A percentile compares a stretch with the other conserved stretches of the same genome.
Evolutionary conservation across 139 green algal species (phyloP).

Genomic region (Zygnema cylindricum): DNA sequence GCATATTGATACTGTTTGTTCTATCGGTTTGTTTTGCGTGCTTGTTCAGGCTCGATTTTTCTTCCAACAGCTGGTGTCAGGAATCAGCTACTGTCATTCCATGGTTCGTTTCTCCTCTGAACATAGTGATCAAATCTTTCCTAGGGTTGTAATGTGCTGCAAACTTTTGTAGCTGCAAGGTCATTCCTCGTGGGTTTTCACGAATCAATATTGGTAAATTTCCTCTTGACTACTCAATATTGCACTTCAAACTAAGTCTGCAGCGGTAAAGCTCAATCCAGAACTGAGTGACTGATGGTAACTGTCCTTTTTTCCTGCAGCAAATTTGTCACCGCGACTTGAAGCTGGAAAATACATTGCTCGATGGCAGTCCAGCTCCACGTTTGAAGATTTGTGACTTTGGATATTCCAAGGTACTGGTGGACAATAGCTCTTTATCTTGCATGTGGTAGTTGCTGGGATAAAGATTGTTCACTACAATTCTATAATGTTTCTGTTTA

Average conservation of each 20-base stretch:
- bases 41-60: conserved; percentile 85
- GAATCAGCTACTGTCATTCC: conserved; percentile 94
- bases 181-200: not conserved
- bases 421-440: too few species aligned
- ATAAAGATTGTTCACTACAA: not conserved
- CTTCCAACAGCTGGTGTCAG: conserved; percentile 97
- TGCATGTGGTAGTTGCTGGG: not conserved
- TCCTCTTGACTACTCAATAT: too few species aligned
- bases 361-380: conserved; percentile 83
- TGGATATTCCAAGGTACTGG: conserved; percentile 81
- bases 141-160: too few species aligned
- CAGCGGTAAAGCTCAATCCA: too few species aligned
- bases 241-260: too few species aligned
- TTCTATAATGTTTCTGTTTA: conserved; percentile 1
- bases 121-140: too few species aligned
- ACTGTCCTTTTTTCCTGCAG: conserved; percentile 19
- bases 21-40: not conserved
- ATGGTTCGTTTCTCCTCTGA: conserved; percentile 71
- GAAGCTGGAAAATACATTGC: conserved; percentile 96
- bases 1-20: not conserved
- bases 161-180: conserved; percentile 3
- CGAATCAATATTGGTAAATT: not conserved
- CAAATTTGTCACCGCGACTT: conserved; percentile 93
- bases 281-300: not conserved
- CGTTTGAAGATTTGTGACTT: conserved; percentile 98